Percentiles rank a stretch among this genome's conserved stretches.
phyloP scores from a whole-genome alignment of 768 basidiomycete species.

The Termitomyces sp. region DNA sequence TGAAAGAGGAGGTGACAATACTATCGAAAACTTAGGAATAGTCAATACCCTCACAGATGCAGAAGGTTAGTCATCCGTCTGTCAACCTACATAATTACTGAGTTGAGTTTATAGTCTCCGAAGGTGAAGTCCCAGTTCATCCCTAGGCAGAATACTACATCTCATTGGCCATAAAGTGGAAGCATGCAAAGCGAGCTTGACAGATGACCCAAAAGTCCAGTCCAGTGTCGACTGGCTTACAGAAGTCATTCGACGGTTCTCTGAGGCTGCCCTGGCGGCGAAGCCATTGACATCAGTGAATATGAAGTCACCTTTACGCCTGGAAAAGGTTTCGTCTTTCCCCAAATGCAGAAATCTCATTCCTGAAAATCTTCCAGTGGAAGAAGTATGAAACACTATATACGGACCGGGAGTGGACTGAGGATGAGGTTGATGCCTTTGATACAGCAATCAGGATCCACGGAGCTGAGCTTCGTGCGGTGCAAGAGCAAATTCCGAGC shows the following conservation, averaged over 20 bases:
- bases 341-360: not conserved
- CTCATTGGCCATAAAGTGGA: constrained; percentile 46
- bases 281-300: constrained; percentile 56
- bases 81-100: constrained; percentile 19
- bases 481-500: constrained; percentile 68
- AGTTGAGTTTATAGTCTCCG: constrained; percentile 35
- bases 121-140: constrained; percentile 35
- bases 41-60: constrained; percentile 60
- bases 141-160: not conserved
- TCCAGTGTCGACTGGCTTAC: constrained; percentile 78
- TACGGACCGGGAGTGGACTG: constrained; percentile 66
- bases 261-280: constrained; percentile 57
- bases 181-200: constrained; percentile 52
- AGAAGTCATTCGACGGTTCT: constrained; percentile 67
- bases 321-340: constrained; percentile 52
- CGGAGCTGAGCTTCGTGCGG: constrained; percentile 75
- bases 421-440: constrained; percentile 67
- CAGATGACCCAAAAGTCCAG: constrained; percentile 45
- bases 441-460: constrained; percentile 70
- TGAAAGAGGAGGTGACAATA: constrained; percentile 63
- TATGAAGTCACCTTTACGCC: constrained; percentile 51
- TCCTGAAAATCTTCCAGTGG: constrained; percentile 45
- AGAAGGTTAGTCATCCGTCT: constrained; percentile 47
- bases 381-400: constrained; percentile 61
- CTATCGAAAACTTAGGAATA: constrained; percentile 66